Evolutionary conservation across 2,329 filamentous ascomycete species (phyloP).

Genomic region (Fusarium haematococcum): DNA sequence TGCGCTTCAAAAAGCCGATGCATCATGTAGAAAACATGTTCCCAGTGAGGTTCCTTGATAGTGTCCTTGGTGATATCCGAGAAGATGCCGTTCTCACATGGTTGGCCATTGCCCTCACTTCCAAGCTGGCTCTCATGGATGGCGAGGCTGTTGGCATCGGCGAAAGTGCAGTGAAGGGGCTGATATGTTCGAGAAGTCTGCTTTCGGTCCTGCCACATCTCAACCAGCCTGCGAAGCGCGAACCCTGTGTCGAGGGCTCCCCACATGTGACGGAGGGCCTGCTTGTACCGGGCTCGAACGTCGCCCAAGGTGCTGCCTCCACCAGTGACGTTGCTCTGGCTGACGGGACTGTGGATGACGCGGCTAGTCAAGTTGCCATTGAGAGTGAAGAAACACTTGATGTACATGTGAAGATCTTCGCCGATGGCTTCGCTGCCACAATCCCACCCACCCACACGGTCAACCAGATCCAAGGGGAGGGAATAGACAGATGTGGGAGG

Average conservation of each 20-base stretch:
- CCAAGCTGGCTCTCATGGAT: slow-evolving; percentile 59
- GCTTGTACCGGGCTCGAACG: slow-evolving; percentile 75
- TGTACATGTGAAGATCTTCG: slow-evolving; percentile 82
- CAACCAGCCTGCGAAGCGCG: slow-evolving; percentile 68
- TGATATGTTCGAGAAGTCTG: slow-evolving; percentile 66
- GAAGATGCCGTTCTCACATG: slow-evolving; percentile 64
- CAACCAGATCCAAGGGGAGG: slow-evolving; percentile 73
- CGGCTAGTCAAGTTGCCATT: slow-evolving; percentile 75
- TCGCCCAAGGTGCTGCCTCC: slow-evolving; percentile 67
- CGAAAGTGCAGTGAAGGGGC: slow-evolving; percentile 64
- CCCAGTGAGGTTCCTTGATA: slow-evolving; percentile 64
- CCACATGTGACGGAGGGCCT: slow-evolving; percentile 82
- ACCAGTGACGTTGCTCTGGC: slow-evolving; percentile 78
- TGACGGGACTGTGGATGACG: slow-evolving; percentile 75
- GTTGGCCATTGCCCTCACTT: slow-evolving; percentile 53
- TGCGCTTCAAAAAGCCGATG: slow-evolving; percentile 81
- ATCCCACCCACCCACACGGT: slow-evolving; percentile 79
- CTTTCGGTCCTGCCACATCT: slow-evolving; percentile 69
- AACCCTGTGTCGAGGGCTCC: slow-evolving; percentile 77
- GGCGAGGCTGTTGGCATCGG: slow-evolving; percentile 59
- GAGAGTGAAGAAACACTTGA: slow-evolving; percentile 81
- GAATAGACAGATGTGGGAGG: slow-evolving; percentile 82
- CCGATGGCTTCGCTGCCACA: slow-evolving; percentile 77
- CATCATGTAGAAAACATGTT: slow-evolving; percentile 67
- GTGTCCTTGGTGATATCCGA: slow-evolving; percentile 66